A percentile compares a stretch with the other conserved stretches of the same genome.
These are phyloP conservation scores for Tetrahymena borealis DNA, from an alignment of 73 alveolate genomes.

Conservation along the genomic window DNA sequence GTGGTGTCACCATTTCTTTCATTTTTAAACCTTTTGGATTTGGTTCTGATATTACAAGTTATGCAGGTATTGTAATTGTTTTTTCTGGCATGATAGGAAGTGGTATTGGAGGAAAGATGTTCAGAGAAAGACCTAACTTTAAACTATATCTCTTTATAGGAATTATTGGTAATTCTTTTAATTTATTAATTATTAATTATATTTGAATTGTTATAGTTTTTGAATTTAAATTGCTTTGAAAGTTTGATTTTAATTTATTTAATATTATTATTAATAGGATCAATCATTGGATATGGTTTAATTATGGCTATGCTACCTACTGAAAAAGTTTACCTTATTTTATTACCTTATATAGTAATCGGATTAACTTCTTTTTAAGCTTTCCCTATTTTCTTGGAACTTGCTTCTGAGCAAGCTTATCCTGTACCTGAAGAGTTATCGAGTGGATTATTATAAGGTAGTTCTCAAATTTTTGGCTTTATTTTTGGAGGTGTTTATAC, in stretches of 20 bases:
- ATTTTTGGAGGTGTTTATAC: not conserved
- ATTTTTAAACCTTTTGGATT: not conserved
- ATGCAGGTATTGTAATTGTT: not conserved
- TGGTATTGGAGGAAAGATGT: not conserved
- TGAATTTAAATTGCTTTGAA: not conserved
- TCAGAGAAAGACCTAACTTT: not conserved
- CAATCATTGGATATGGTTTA: not conserved
- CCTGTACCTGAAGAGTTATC: not conserved
- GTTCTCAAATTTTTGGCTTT: not conserved
- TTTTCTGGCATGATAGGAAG: not conserved
- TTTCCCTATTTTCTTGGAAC: not conserved
- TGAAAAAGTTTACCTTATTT: not conserved
- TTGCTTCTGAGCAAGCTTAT: not conserved
- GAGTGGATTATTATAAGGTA: not conserved
- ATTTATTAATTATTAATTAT: not conserved
- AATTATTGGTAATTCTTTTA: not conserved
- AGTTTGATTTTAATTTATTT: not conserved
- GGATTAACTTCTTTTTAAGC: not conserved
- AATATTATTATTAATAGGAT: not conserved
- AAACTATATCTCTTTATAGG: not conserved
- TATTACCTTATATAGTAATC: not conserved
- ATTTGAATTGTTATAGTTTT: not conserved
- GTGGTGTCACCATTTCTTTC: not conserved
- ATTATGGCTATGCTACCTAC: not conserved
- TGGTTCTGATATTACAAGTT: not conserved